Evolutionary conservation across 495 filamentous ascomycete genomes (phyloP).

Genomic region (Annulohypoxylon nitens): DNA sequence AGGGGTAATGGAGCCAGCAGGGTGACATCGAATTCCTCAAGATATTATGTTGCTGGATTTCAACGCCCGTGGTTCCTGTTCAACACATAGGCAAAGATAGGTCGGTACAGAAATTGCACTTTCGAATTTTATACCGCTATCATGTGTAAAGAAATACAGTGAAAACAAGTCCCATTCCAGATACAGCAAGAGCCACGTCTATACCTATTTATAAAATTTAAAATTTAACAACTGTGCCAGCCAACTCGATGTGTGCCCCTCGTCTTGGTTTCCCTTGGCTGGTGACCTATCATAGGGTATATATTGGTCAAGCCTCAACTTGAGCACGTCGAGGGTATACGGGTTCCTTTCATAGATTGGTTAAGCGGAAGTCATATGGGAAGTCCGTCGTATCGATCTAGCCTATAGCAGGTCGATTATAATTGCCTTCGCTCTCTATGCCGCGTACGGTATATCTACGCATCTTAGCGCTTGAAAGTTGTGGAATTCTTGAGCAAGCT

Average conservation of each 20-base stretch:
- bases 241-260: not conserved
- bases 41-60: too few relatives aligned
- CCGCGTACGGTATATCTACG: not conserved
- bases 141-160: not conserved
- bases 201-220: not conserved
- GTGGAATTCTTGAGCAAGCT: not conserved
- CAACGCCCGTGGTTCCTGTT: too few relatives aligned
- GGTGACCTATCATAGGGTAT: not conserved
- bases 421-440: not conserved
- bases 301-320: conserved; percentile 1
- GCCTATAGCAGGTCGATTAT: conserved; percentile 5
- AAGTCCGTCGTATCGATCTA: not conserved
- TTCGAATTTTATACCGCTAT: not conserved
- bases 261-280: conserved; percentile 6
- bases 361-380: not conserved
- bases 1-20: too few relatives aligned
- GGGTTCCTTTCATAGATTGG: conserved; percentile 10
- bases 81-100: too few relatives aligned
- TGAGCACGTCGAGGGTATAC: conserved; percentile 4
- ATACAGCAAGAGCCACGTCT: not conserved
- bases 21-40: too few relatives aligned
- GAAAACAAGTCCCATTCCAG: not conserved
- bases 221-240: not conserved
- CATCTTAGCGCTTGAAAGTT: not conserved
- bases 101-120: too few relatives aligned